Base-by-base conservation (phyloP, 78 protist species). In the Anaeramoeba ignava region DNA sequence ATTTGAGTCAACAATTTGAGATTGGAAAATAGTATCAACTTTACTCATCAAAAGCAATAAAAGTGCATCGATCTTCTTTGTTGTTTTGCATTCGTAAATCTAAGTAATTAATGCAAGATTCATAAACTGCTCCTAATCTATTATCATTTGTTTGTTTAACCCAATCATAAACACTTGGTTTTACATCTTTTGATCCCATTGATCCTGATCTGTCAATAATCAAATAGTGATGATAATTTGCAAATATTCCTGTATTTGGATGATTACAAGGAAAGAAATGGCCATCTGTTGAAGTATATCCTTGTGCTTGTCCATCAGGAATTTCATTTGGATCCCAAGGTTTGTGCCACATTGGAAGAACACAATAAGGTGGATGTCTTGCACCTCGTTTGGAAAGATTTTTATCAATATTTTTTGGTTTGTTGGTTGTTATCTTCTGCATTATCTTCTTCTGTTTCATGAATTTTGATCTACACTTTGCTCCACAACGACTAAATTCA, bases 111-210 rank as follows among this genome's bases (percentile, higher is more conserved):
- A 8, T 27, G 17, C 36, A 54, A 27, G 73, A 8, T 17, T 54
- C 73, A 54, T 27, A 54, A 54, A 54, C 73, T 17, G 17, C 36
- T 27, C 73, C 73, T 17, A 54, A 54, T 54, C 8, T 17, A 54
- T 54, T 54, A 27, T 54, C 36, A 17, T 54, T 54, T 8, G 36
- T 54, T 54, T 54, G 73, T 27, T 8, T 54, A 17, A 54, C 17
- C 73, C 73, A 54, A 54, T 54, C 73, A 54, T 54, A n/a, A n/a
- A n/a, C 8, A 54, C 36, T 54, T 54, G 73, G 73, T 54, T 54
- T 54, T 17, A 8, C 73, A 17, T 17, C 17, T 8, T 17, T 54
- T 27, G 36, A 27, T 27, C 73, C 17, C 73, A 54, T 54, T 54
- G 73, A 54, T 8, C 73, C 73, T 54, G 73, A 54, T 27, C 8